Percentiles rank a stretch among this genome's conserved stretches.
Conservation (phyloP, 345 rosid genomes). For the Moricandia arvensis region DNA sequence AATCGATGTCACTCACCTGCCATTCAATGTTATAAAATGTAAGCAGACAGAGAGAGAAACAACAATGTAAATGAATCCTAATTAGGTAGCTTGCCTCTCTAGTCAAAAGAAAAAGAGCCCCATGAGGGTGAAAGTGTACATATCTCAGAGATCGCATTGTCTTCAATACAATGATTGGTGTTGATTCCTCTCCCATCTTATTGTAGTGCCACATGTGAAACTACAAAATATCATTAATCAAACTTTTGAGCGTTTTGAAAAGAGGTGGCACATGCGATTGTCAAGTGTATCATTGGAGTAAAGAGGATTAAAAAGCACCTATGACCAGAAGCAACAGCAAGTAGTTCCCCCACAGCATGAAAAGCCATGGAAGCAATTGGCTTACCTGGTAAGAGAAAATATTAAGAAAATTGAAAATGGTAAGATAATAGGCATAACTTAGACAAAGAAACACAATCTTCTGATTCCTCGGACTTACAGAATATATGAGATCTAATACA, state of each 20-base stretch:
- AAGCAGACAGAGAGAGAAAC: constrained; percentile 13
- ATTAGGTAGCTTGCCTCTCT: constrained; percentile 55
- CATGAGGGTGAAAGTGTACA: constrained; percentile 82
- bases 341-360: constrained; percentile 73
- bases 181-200: constrained; percentile 54
- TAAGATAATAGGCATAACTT: too few species aligned
- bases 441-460: too few species aligned
- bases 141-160: constrained; percentile 79
- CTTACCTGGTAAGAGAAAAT: too few species aligned
- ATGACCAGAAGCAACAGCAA: constrained; percentile 86
- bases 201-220: constrained; percentile 71
- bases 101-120: constrained; percentile 71
- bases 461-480: too few species aligned
- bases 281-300: not conserved
- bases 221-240: constrained; percentile 39
- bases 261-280: too few species aligned
- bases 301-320: constrained; percentile 44
- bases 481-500: constrained; percentile 69
- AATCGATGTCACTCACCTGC: constrained; percentile 89
- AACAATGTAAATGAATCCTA: too few species aligned
- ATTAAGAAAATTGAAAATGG: too few species aligned
- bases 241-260: not conserved
- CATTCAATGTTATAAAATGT: constrained; percentile 47
- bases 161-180: constrained; percentile 60
- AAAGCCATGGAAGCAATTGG: constrained; percentile 91